These are phyloP conservation scores for Allium sativum DNA, from an alignment of 106 monocot genomes.

Conservation along the genomic window DNA sequence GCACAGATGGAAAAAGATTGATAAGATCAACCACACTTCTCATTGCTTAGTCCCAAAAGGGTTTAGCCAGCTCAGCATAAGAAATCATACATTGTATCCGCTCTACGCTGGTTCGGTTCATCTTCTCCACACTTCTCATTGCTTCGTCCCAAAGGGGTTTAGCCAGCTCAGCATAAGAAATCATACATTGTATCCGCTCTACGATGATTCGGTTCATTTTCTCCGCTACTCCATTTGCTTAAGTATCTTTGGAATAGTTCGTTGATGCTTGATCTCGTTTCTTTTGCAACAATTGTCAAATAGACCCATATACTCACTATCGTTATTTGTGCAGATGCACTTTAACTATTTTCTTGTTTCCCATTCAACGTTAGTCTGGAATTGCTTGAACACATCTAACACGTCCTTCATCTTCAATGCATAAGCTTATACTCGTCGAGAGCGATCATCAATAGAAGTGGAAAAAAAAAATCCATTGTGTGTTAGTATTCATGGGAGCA, in stretches of 20 bases:
- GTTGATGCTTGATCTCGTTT: background rate
- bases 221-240: too few relatives aligned
- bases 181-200: too few relatives aligned
- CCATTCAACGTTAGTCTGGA: background rate
- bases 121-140: too few relatives aligned
- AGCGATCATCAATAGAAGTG: background rate
- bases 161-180: too few relatives aligned
- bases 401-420: background rate
- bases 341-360: constrained; percentile 2
- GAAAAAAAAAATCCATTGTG: constrained; percentile 1
- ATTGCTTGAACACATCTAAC: background rate
- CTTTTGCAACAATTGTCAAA: background rate
- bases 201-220: too few relatives aligned
- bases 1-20: too few relatives aligned
- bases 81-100: too few relatives aligned
- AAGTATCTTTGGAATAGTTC: background rate
- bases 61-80: too few relatives aligned
- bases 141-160: too few relatives aligned
- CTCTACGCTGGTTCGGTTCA: too few relatives aligned
- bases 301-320: background rate
- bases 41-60: too few relatives aligned
- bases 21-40: too few relatives aligned
- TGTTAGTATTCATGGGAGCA: background rate
- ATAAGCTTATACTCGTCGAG: background rate
- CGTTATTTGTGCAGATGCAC: background rate